Conservation (phyloP, 2,329 filamentous ascomycete genomes). For the Fragosphaeria purpurea region DNA sequence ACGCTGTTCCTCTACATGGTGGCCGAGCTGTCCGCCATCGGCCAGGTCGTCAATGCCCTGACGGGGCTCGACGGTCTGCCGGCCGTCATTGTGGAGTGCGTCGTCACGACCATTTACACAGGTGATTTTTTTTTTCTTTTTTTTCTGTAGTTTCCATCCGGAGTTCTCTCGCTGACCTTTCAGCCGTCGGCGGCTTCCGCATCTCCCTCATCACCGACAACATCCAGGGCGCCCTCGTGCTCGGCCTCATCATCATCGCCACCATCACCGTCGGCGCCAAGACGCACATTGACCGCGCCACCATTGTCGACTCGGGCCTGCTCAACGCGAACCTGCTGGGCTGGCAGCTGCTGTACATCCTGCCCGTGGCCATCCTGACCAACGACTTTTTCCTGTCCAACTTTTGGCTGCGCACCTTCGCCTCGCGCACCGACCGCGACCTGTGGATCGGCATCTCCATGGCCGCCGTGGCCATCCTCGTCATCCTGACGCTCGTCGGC, state of each 20-base stretch:
- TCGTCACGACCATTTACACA: conserved; percentile 73
- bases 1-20: conserved; percentile 85
- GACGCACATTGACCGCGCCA: conserved; percentile 58
- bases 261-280: conserved; percentile 69
- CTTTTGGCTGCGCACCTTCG: conserved; percentile 78
- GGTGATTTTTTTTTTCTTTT: conserved; percentile 34
- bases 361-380: conserved; percentile 69
- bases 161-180: background rate
- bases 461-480: conserved; percentile 53
- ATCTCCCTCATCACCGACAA: conserved; percentile 80
- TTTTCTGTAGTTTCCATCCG: too few species aligned
- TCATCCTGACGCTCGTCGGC: conserved; percentile 65
- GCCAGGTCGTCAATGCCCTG: conserved; percentile 65
- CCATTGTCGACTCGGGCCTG: conserved; percentile 59
- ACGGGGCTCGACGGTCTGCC: conserved; percentile 67
- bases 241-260: conserved; percentile 64
- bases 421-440: conserved; percentile 68
- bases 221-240: conserved; percentile 69
- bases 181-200: conserved; percentile 69
- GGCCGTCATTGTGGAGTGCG: conserved; percentile 66
- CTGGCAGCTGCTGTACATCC: conserved; percentile 79
- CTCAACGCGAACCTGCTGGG: conserved; percentile 62
- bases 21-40: conserved; percentile 68
- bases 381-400: conserved; percentile 82
- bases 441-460: conserved; percentile 65